These are phyloP conservation scores for Secale cereale DNA, from an alignment of 176 grass and related monocot genomes.

Conservation along the genomic window DNA sequence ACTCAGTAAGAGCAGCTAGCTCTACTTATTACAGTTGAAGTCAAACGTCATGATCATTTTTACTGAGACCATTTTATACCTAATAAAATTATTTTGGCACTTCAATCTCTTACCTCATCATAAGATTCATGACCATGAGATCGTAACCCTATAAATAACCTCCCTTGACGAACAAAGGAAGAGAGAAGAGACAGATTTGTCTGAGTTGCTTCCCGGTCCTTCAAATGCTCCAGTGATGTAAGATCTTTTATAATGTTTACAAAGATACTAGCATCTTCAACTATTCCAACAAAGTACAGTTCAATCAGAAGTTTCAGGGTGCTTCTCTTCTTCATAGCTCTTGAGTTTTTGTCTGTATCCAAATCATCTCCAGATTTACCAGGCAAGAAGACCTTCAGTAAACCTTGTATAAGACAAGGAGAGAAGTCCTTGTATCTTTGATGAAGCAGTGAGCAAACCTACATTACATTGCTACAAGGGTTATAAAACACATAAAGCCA, in stretches of 20 bases:
- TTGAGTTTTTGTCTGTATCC: slow-evolving; percentile 73
- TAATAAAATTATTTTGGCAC: slow-evolving; percentile 8
- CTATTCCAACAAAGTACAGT: slow-evolving; percentile 94
- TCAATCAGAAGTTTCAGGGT: slow-evolving; percentile 96
- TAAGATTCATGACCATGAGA: slow-evolving; percentile 61
- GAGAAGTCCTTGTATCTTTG: slow-evolving; percentile 99
- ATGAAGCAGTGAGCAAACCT: slow-evolving; percentile 98
- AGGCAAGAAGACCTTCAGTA: slow-evolving; percentile 89
- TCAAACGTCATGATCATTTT: neutral
- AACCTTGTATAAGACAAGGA: slow-evolving; percentile 85
- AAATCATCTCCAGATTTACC: slow-evolving; percentile 93
- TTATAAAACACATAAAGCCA: slow-evolving; percentile 22
- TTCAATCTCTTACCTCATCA: slow-evolving; percentile 62
- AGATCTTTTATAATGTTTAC: slow-evolving; percentile 94
- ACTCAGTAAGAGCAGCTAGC: slow-evolving; percentile 7
- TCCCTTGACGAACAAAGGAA: slow-evolving; percentile 86
- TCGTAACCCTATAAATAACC: slow-evolving; percentile 67
- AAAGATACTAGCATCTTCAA: slow-evolving; percentile 87
- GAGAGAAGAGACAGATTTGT: slow-evolving; percentile 97
- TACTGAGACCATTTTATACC: slow-evolving; percentile 2
- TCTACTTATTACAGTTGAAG: neutral
- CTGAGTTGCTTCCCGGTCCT: slow-evolving; percentile 92
- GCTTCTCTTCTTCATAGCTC: slow-evolving; percentile 94
- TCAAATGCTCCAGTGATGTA: slow-evolving; percentile 79
- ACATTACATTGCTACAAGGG: slow-evolving; percentile 25